These are phyloP conservation scores for Thermomyces lanuginosus DNA, from an alignment of 2,329 filamentous ascomycete species.

Conservation along the genomic window DNA sequence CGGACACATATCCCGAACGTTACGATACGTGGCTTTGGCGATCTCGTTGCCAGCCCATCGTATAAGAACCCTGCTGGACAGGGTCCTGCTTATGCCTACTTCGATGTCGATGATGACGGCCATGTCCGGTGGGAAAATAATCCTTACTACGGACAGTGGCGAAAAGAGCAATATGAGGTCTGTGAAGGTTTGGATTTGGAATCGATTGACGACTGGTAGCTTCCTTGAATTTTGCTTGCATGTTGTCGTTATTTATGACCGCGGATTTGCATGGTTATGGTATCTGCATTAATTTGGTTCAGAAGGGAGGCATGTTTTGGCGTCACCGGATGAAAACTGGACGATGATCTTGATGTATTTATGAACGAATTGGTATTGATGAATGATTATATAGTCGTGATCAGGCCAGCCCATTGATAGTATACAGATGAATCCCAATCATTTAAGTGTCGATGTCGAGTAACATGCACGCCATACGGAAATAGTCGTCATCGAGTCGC, in stretches of 20 bases:
- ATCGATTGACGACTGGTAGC: too few relatives aligned
- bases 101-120: constrained; percentile 21
- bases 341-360: too few relatives aligned
- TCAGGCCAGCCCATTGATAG: too few relatives aligned
- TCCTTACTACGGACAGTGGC: constrained; percentile 22
- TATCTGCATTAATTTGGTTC: not conserved
- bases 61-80: constrained; percentile 7
- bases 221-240: constrained; percentile 3
- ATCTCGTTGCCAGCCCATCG: constrained; percentile 15
- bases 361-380: too few relatives aligned
- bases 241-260: not conserved
- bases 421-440: too few relatives aligned
- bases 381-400: too few relatives aligned
- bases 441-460: too few relatives aligned
- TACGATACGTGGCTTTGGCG: constrained; percentile 17
- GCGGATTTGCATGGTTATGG: not conserved
- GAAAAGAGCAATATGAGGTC: constrained; percentile 18
- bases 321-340: too few relatives aligned
- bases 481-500: too few relatives aligned
- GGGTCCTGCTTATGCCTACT: constrained; percentile 24
- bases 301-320: too few relatives aligned
- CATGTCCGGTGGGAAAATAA: constrained; percentile 18
- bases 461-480: too few relatives aligned
- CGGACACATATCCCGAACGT: constrained; percentile 22
- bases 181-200: constrained; percentile 24